Conservation (phyloP, 805 yeast species). For the Barnettozyma botsteinii region DNA sequence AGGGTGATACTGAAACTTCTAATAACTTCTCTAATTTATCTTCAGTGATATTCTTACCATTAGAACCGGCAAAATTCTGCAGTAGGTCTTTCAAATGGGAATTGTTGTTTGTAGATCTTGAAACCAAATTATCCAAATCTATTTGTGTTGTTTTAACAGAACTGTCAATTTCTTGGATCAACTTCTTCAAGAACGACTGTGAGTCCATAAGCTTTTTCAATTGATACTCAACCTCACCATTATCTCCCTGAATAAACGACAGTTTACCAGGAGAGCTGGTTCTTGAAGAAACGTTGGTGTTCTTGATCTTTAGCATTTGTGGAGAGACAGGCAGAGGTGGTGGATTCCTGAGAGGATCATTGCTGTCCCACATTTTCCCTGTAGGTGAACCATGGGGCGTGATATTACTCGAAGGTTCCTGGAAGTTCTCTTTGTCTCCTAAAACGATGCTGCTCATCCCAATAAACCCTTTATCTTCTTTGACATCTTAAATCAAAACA, state of each 20-base stretch:
- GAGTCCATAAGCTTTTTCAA: constrained; percentile 25
- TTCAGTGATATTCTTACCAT: neutral
- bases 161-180: constrained; percentile 23
- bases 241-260: constrained; percentile 15
- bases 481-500: neutral
- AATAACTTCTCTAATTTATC: constrained; percentile 1
- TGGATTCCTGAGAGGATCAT: constrained; percentile 36
- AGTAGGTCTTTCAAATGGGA: constrained; percentile 23
- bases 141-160: constrained; percentile 26
- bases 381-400: constrained; percentile 14
- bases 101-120: constrained; percentile 26
- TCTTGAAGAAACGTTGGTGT: constrained; percentile 15
- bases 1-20: neutral
- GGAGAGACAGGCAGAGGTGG: constrained; percentile 37
- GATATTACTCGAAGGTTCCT: neutral
- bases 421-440: constrained; percentile 16
- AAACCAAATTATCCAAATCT: constrained; percentile 23
- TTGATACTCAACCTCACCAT: constrained; percentile 23
- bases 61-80: constrained; percentile 13
- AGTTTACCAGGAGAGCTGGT: constrained; percentile 22
- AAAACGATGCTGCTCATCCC: neutral
- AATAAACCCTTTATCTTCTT: no score
- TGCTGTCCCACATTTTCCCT: constrained; percentile 32
- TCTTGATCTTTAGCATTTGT: constrained; percentile 27
- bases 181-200: constrained; percentile 26